A percentile compares a stretch with the other conserved stretches of the same genome.
Evolutionary conservation across 2,329 filamentous ascomycete genomes (phyloP).

Genomic region (Colletotrichum sp.): DNA sequence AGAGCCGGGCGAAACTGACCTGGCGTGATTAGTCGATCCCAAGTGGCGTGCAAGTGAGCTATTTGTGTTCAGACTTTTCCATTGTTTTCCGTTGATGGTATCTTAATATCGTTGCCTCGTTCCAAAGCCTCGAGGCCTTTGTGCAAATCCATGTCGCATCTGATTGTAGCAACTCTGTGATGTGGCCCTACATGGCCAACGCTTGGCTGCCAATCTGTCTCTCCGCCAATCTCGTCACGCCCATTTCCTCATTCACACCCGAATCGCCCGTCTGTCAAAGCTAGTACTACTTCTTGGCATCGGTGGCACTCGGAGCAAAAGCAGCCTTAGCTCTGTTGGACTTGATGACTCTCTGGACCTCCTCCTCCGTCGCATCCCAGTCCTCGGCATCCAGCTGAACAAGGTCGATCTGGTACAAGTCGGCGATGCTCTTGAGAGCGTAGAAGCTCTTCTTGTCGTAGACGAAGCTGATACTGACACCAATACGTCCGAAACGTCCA

Average conservation of each 20-base stretch:
- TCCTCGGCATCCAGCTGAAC: constrained; percentile 83
- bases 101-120: constrained; percentile 13
- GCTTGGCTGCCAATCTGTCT: neutral
- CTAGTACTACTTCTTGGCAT: constrained; percentile 24
- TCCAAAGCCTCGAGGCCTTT: neutral
- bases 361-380: constrained; percentile 88
- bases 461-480: constrained; percentile 94
- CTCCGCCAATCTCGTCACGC: neutral
- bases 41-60: neutral
- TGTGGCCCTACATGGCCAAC: neutral
- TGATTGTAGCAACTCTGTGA: neutral
- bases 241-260: neutral
- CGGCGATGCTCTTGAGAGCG: constrained; percentile 79
- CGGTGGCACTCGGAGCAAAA: constrained; percentile 53
- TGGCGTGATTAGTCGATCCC: neutral
- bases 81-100: constrained; percentile 20
- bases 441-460: constrained; percentile 83
- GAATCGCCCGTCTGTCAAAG: neutral
- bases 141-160: neutral
- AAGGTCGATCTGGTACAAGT: constrained; percentile 81
- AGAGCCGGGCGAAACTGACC: neutral
- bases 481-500: constrained; percentile 93
- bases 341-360: constrained; percentile 83
- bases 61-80: neutral
- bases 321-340: constrained; percentile 64